Conservation (phyloP, 805 yeast genomes). For the Danielia oregonensis region DNA sequence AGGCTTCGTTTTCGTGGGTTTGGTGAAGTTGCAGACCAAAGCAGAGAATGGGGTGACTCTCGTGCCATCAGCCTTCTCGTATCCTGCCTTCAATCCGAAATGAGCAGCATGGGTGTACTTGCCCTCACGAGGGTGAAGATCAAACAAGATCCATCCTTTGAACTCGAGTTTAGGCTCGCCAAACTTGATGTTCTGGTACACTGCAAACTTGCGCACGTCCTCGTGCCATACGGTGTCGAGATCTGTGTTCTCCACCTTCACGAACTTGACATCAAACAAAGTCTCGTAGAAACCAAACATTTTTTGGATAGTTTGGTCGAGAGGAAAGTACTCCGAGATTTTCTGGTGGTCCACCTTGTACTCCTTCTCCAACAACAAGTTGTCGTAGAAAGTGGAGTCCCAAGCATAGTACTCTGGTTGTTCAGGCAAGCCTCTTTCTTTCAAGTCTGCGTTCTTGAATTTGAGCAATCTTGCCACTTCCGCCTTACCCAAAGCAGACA, state of each 20-base stretch:
- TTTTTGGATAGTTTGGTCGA: conserved; percentile 59
- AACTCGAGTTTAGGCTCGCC: conserved; percentile 45
- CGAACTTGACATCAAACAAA: conserved; percentile 66
- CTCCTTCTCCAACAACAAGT: conserved; percentile 59
- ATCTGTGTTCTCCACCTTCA: conserved; percentile 40
- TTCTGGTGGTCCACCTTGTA: conserved; percentile 69
- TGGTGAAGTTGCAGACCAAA: conserved; percentile 80
- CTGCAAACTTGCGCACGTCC: conserved; percentile 72
- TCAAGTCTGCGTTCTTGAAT: conserved; percentile 53
- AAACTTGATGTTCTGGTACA: conserved; percentile 55
- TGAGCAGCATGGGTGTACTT: conserved; percentile 90
- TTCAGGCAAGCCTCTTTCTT: conserved; percentile 38
- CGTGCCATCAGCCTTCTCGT: conserved; percentile 42
- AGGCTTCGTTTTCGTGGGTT: conserved; percentile 66
- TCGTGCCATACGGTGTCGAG: conserved; percentile 64
- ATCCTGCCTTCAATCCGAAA: conserved; percentile 65
- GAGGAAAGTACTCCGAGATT: conserved; percentile 76
- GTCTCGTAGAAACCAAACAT: conserved; percentile 72
- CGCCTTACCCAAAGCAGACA: conserved; percentile 54
- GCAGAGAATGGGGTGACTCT: conserved; percentile 67
- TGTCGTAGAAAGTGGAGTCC: conserved; percentile 71
- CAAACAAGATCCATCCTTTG: conserved; percentile 76
- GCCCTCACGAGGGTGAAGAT: conserved; percentile 81
- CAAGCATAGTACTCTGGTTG: conserved; percentile 52
- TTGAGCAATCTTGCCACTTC: conserved; percentile 48